These are phyloP conservation scores for Cucurbita argyrosperma DNA, from an alignment of 306 rosid species.

Conservation along the genomic window DNA sequence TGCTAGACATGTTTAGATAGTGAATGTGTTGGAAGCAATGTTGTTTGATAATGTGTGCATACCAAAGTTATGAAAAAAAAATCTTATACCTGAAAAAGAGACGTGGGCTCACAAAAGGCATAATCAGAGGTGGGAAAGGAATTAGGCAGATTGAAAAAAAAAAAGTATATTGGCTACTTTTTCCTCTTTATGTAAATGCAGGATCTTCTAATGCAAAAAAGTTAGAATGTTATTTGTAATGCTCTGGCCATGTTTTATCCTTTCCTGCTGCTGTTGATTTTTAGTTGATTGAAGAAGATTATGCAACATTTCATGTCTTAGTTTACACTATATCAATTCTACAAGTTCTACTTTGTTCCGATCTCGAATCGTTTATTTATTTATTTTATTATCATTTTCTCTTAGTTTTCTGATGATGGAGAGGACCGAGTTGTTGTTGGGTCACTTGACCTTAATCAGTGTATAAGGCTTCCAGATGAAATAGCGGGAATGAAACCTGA, in stretches of 20 bases:
- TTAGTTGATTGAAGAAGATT: neutral
- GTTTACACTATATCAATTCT: neutral
- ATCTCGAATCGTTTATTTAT: neutral
- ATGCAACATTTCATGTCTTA: neutral
- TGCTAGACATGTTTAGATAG: neutral
- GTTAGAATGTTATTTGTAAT: neutral
- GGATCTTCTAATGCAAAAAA: neutral
- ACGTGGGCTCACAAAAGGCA: neutral
- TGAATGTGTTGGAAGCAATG: neutral
- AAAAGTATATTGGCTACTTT: neutral
- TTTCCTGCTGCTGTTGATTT: neutral
- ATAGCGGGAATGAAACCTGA: conserved; percentile 57
- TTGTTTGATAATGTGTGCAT: neutral
- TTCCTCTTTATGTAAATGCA: neutral
- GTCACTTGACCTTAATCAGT: conserved; percentile 72
- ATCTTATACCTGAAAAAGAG: neutral
- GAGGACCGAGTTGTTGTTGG: conserved; percentile 69
- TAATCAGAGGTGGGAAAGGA: neutral
- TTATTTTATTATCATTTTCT: neutral
- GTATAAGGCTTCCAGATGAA: conserved; percentile 83
- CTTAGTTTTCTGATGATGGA: conserved; percentile 51
- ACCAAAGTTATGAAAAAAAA: neutral
- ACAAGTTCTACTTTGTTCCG: neutral
- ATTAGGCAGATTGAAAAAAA: neutral
- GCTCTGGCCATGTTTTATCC: neutral